These are phyloP conservation scores for Trichoderma guizhouense DNA, from an alignment of 2,329 filamentous ascomycete genomes.

Conservation along the genomic window DNA sequence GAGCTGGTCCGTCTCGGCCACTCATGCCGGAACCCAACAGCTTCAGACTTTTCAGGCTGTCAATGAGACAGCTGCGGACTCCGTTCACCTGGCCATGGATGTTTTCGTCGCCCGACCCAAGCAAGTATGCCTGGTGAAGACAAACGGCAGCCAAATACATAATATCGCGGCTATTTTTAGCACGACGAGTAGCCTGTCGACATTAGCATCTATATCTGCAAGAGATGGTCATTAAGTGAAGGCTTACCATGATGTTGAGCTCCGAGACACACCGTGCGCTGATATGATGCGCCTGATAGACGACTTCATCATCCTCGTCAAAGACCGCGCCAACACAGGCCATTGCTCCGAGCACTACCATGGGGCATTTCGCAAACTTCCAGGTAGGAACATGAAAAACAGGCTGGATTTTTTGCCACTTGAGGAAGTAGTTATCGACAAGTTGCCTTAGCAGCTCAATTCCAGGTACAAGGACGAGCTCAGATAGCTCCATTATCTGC, in stretches of 20 bases:
- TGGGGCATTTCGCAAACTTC: constrained; percentile 24
- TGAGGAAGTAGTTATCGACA: constrained; percentile 26
- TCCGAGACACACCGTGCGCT: constrained; percentile 29
- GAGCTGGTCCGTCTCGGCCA: background rate
- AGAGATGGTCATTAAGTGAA: background rate
- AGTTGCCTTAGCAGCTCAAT: constrained; percentile 25
- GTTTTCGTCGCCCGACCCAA: constrained; percentile 31
- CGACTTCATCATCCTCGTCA: constrained; percentile 18
- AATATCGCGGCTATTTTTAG: constrained; percentile 26
- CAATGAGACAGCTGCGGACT: constrained; percentile 28
- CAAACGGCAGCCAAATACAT: constrained; percentile 30
- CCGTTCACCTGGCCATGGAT: constrained; percentile 31
- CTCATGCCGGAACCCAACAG: constrained; percentile 24
- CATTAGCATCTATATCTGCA: background rate
- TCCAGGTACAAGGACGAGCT: constrained; percentile 18
- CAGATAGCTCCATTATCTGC: background rate
- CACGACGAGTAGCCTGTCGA: constrained; percentile 25
- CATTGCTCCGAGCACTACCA: constrained; percentile 29
- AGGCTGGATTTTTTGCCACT: constrained; percentile 30
- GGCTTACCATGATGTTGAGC: constrained; percentile 29
- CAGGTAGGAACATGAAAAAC: constrained; percentile 32
- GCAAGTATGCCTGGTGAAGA: constrained; percentile 32
- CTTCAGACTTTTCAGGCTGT: constrained; percentile 28
- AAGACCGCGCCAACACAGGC: constrained; percentile 30
- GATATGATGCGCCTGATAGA: constrained; percentile 23